Evolutionary conservation across 208 protist genomes (phyloP).

Genomic region (Kentomonas sorsogonicus): DNA sequence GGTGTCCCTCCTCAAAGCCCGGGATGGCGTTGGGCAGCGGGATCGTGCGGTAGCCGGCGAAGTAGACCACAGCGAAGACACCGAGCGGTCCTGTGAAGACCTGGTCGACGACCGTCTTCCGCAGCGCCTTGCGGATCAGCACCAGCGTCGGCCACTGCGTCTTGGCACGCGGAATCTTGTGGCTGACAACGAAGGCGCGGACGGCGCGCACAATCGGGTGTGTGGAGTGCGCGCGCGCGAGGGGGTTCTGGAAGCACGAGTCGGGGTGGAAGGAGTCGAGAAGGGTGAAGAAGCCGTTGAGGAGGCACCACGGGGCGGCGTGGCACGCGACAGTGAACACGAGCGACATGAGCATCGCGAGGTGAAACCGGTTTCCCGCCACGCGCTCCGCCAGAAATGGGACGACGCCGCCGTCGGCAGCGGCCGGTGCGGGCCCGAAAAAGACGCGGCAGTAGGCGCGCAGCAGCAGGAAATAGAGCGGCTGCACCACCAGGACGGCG

Average conservation of each 20-base stretch:
- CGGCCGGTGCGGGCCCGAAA: slow-evolving; percentile 8
- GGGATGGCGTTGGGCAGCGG: not conserved
- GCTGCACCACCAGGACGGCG: slow-evolving; percentile 25
- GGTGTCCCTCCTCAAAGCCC: slow-evolving; percentile 18
- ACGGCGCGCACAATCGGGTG: slow-evolving; percentile 17
- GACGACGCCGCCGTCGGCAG: too few species aligned
- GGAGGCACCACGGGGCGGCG: slow-evolving; percentile 27
- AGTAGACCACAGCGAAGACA: slow-evolving; percentile 13
- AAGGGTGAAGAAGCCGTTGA: slow-evolving; percentile 35
- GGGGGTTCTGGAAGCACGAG: slow-evolving; percentile 7
- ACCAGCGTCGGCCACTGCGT: slow-evolving; percentile 21
- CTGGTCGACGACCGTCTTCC: slow-evolving; percentile 23
- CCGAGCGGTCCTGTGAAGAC: slow-evolving; percentile 18
- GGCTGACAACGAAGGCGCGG: slow-evolving; percentile 21
- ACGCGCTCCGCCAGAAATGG: too few species aligned
- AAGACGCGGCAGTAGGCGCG: slow-evolving; percentile 14
- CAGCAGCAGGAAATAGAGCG: slow-evolving; percentile 23
- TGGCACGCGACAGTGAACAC: slow-evolving; percentile 30
- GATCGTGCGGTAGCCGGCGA: slow-evolving; percentile 13
- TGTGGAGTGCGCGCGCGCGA: slow-evolving; percentile 12
- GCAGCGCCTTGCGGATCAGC: slow-evolving; percentile 18
- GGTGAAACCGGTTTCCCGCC: too few species aligned
- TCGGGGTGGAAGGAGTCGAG: slow-evolving; percentile 30
- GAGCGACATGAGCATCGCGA: slow-evolving; percentile 19
- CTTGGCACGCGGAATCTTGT: slow-evolving; percentile 25